Evolutionary conservation across 768 basidiomycete genomes (phyloP).

Genomic region (Melanogaster broomeanus): DNA sequence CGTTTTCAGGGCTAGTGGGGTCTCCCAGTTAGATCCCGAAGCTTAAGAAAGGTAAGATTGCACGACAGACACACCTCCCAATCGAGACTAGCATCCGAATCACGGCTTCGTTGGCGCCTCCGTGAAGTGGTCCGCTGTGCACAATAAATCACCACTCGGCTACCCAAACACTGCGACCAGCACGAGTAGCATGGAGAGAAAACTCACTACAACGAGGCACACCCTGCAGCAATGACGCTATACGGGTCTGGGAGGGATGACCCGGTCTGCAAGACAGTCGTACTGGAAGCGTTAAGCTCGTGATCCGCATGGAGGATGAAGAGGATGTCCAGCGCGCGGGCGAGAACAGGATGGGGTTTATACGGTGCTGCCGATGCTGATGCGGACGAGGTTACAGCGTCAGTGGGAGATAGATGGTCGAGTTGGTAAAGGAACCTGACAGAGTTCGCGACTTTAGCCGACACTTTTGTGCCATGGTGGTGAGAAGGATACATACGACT

Average conservation of each 20-base stretch:
- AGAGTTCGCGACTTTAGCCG: background rate
- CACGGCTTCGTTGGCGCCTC: constrained; percentile 92
- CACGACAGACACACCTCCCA: constrained; percentile 57
- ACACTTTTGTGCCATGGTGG: background rate
- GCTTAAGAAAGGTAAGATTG: background rate
- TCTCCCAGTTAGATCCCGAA: background rate
- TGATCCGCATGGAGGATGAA: constrained; percentile 92
- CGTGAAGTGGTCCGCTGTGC: constrained; percentile 38
- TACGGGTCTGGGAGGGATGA: constrained; percentile 92
- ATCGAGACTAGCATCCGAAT: constrained; percentile 92
- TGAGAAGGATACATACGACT: constrained; percentile 50
- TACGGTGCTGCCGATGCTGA: constrained; percentile 57
- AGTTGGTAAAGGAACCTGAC: constrained; percentile 86
- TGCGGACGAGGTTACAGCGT: constrained; percentile 26
- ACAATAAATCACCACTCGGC: background rate
- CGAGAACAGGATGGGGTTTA: constrained; percentile 79
- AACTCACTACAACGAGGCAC: constrained; percentile 86
- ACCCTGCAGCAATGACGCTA: constrained; percentile 85
- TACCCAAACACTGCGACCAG: background rate
- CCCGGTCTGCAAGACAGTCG: constrained; percentile 85
- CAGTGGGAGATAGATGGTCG: constrained; percentile 61
- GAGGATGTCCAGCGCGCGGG: constrained; percentile 83
- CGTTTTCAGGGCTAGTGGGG: constrained; percentile 67
- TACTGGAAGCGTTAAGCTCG: constrained; percentile 84
- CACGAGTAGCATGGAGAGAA: background rate